Evolutionary conservation across 2,329 filamentous ascomycete species (phyloP), one percentile per base, ranked within the genome.

Genomic region (Gyromitra esculenta): DNA sequence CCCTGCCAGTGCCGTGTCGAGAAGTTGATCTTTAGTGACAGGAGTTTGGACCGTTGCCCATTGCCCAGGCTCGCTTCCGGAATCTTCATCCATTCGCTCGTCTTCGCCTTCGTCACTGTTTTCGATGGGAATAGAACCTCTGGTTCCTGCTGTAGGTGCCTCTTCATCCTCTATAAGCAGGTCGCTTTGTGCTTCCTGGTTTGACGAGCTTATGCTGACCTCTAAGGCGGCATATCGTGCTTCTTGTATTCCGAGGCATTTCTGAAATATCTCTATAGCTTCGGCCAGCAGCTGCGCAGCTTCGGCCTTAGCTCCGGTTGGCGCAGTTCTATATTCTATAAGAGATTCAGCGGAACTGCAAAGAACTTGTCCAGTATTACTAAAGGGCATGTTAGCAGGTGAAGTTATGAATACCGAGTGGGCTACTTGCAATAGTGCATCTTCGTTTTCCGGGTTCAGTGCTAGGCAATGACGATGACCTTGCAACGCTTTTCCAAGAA

Each of bases 321-420:
- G 70, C 18, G 37, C 57, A 48, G 62, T 72, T n/a, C 50, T 65
- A 25, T 77, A 75, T 39, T 78, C 77, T n/a, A 73, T 56, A 50
- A 78, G 75, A 21, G 64, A 75, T 71, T 81, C 80, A 1, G 78
- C 80, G 9, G 80, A 75, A 35, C 74, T 77, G 9, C 67, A 75
- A 35, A 78, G 75, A 31, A 65, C 67, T 37, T 79, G 78, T 6
- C 73, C 78, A 21, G 77, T 78, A 60, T 79, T 79, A 43, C 78
- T 79, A 57, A 21, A 39, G 21, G 52, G 63, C 6, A 39, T 65
- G 35, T 71, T 45, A 66, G 72, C 56, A 2, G 18, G 35, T 21
- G 25, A 60, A 52, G 18, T 71, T 64, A 8, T 5, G 8, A 6
- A 25, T 48, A 18, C 13, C 13, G n/a, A 39, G 15, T 50, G 39